Conservation (phyloP, 192 early-diverging fungal genomes). For the Entomortierella beljakovae region DNA sequence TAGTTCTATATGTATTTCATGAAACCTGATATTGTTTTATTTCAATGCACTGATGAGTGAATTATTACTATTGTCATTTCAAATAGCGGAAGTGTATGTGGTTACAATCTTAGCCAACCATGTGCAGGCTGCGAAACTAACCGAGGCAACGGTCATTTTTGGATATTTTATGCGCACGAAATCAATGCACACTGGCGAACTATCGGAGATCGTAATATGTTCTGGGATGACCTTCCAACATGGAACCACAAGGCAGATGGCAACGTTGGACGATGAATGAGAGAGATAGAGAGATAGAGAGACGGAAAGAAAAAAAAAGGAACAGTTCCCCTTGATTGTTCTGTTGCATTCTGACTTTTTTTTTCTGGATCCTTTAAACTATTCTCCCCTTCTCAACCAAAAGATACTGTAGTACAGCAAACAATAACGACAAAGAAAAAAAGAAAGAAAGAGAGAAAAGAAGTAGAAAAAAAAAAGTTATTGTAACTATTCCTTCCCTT, state of each 20-base stretch:
- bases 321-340: no score
- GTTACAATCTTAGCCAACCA: slow-evolving; percentile 49
- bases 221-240: slow-evolving; percentile 51
- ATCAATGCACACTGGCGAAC: slow-evolving; percentile 48
- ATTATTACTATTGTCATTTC: background rate
- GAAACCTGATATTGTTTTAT: background rate
- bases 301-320: background rate
- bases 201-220: slow-evolving; percentile 47
- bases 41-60: background rate
- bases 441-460: background rate
- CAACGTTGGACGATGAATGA: slow-evolving; percentile 47
- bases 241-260: slow-evolving; percentile 44
- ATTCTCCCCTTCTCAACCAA: no score
- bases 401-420: background rate
- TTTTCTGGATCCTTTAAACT: no score
- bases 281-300: no score
- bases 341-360: no score
- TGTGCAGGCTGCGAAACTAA: slow-evolving; percentile 52
- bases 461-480: background rate
- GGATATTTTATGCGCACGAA: slow-evolving; percentile 53
- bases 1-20: no score
- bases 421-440: background rate
- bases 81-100: slow-evolving; percentile 42
- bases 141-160: slow-evolving; percentile 51
- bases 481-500: background rate